Conservation (phyloP, 129 eudicot genomes). For the Glebionis coronaria region DNA sequence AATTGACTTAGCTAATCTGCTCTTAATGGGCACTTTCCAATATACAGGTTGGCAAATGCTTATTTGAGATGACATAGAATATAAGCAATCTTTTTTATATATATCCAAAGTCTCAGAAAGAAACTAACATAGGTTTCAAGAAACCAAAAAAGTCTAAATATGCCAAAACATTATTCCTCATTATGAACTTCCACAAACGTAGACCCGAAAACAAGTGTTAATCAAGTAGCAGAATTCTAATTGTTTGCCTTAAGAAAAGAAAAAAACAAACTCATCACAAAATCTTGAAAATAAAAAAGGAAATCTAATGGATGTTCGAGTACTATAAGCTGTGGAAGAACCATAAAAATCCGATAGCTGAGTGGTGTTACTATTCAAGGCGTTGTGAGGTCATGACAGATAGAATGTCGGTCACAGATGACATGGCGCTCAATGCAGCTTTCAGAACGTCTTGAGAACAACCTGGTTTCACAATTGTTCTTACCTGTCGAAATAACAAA, state of each 20-base stretch:
- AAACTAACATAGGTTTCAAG: no score
- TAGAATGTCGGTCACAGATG: conserved; percentile 74
- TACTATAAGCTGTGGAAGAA: conserved; percentile 16
- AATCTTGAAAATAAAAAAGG: conserved; percentile 17
- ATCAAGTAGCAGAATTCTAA: conserved; percentile 14
- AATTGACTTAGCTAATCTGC: no score
- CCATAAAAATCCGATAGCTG: neutral
- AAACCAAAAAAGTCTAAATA: no score
- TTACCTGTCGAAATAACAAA: conserved; percentile 48
- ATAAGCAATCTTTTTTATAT: neutral
- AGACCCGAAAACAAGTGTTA: neutral
- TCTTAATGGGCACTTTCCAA: no score
- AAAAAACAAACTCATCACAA: conserved; percentile 23
- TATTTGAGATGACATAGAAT: neutral
- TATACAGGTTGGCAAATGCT: no score
- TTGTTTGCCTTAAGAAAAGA: conserved; percentile 11
- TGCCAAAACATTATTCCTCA: conserved; percentile 13
- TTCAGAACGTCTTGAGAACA: conserved; percentile 88
- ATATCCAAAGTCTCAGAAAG: no score
- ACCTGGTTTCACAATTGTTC: conserved; percentile 91
- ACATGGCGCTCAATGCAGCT: conserved; percentile 89
- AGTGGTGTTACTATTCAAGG: conserved; percentile 14
- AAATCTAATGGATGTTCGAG: conserved; percentile 1
- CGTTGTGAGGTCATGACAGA: conserved; percentile 70
- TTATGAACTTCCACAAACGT: conserved; percentile 24